Base-by-base conservation (phyloP, 257 asterid genomes). In the Paulownia fortunei region DNA sequence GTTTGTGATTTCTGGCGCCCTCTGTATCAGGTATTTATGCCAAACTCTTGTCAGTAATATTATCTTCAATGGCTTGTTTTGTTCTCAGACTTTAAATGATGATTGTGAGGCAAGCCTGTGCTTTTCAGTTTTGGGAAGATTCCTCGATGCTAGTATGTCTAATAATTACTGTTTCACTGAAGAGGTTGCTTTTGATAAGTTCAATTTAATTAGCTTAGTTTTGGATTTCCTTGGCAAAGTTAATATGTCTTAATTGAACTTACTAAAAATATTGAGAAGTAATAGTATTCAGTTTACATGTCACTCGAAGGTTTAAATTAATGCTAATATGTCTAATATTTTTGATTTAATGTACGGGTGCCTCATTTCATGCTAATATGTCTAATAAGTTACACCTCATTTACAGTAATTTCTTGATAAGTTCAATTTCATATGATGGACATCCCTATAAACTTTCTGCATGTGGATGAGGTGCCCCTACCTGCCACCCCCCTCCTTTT, bases 1-100 rank as follows among this genome's bases (percentile, higher is more conserved):
- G 92, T 92, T 84, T 85, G 94, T 44, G 97, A 95, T 61, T 88
- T 83, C 85, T 95, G 97, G 98, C 91, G 97, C 68, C 99, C 97
- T 49, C 78, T 92, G 26, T 95, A 89, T 82, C 97, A 92, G 98
- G 98, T 93, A 84, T 34, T 24, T 60, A 18, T 59, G 65, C 18
- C 51, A 52, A 49, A 32, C 47, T 39, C 76, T 73, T 59, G 52
- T 46, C 23, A 39, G 69, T 70, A 49, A 23, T 56, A 27, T 74
- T 62, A 36, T 77, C 49, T 66, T 74, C 66, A 11, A 37, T 76
- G 36, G 58, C 47, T 67, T 77, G 23, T 70, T 52, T 70, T 73
- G n/a, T 23, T 30, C 63, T 42, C 47, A 51, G 30, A 55, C 55
- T 52, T 78, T 4, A 60, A 69, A 64, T 37, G 74, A 32, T 51